Percentiles rank a stretch among this genome's conserved stretches.
phyloP scores from a whole-genome alignment of 208 protist genomes.

The Porcisia hertigi region DNA sequence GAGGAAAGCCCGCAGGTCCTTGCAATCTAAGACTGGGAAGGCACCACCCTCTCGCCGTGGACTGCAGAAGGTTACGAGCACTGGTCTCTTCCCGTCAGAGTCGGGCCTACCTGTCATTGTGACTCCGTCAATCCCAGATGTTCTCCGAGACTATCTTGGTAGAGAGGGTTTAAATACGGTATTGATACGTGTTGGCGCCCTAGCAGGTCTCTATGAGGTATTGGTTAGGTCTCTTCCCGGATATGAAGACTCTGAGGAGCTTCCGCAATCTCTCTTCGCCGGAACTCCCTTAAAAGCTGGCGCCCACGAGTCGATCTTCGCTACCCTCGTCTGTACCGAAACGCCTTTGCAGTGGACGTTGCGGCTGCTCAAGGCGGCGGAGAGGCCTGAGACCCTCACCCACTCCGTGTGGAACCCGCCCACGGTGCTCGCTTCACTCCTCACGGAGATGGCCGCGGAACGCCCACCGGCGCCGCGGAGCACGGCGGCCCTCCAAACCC shows the following conservation, averaged over 20 bases:
- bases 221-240: constrained; percentile 9
- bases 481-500: constrained; percentile 15
- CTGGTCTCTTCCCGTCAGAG: constrained; percentile 12
- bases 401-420: constrained; percentile 48
- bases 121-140: constrained; percentile 27
- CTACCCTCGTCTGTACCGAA: constrained; percentile 47
- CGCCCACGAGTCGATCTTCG: constrained; percentile 30
- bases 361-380: constrained; percentile 28
- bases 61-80: constrained; percentile 9
- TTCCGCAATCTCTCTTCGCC: constrained; percentile 28
- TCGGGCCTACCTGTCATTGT: constrained; percentile 2
- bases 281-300: constrained; percentile 15
- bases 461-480: constrained; percentile 24
- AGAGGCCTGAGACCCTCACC: constrained; percentile 13
- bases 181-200: constrained; percentile 9
- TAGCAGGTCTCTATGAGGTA: constrained; percentile 6
- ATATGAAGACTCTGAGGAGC: not conserved
- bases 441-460: constrained; percentile 18
- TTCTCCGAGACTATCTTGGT: constrained; percentile 25
- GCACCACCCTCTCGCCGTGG: constrained; percentile 11
- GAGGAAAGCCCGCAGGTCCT: constrained; percentile 3
- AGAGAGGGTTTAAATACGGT: constrained; percentile 24
- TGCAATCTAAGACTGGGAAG: constrained; percentile 3
- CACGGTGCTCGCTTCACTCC: constrained; percentile 13
- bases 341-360: constrained; percentile 69